Base-by-base conservation (phyloP, 129 eudicot species). In the Tanacetum coccineum region DNA sequence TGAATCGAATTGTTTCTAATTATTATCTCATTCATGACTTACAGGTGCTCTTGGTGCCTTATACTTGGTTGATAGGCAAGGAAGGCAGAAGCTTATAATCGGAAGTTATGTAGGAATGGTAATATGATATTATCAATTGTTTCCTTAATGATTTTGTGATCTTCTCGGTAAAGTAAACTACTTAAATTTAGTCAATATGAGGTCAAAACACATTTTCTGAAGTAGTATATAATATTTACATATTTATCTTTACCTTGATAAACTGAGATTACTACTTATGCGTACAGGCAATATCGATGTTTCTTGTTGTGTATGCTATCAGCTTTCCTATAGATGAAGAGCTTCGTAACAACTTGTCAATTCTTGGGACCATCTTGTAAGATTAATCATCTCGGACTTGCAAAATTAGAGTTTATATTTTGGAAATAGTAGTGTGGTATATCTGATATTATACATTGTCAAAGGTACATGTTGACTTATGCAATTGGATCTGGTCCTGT, bases 91-190 rank as follows among this genome's bases (percentile, higher is more conserved):
- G 78, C 95, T 90, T 70, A 80, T 90, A 12, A 78, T 80, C n/a
- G 91, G 95, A 76, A 90, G 97, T 61, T 90, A 90, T 76, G 36
- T 78, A 64, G 97, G 97, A 80, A 90, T 90, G 97, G 95, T 90
- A 66, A 76, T 81, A 60, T 57, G 39, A 57, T 28, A 9, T 8
- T 60, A 39, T 4, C 4, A 25, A 12, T 11, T 54, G 4, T 39
- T 65, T 28, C 55, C 21, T 14, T 21, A 28, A 40, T 53, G 45
- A 15, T 57, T 10, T 26, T 59, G 28, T 60, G 12, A 70, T 18
- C 30, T 59, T 36, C 47, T 17, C 12, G 0, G 26, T 70, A 15
- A 11, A 11, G 46, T 26, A 13, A 46, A 13, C 12, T 59, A 48
- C 58, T 52, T 4, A 6, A 17, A 52, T 18, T 8, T 3, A 52